A percentile compares a stretch with the other conserved stretches of the same genome.
These are phyloP conservation scores for Neostapfia colusana DNA, from an alignment of 176 grass and related monocot genomes.

Conservation along the genomic window DNA sequence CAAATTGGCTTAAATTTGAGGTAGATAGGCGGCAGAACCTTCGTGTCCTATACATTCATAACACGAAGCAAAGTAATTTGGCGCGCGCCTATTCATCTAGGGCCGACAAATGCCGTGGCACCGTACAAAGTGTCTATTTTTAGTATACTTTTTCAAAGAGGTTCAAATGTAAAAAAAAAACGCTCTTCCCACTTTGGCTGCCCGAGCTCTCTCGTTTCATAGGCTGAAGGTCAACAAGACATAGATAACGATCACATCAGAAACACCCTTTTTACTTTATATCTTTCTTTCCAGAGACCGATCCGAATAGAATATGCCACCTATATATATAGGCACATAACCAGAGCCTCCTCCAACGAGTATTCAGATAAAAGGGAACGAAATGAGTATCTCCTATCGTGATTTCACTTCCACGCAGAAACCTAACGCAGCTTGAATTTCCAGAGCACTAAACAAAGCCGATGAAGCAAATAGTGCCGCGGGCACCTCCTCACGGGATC, in stretches of 20 bases:
- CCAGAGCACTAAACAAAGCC: neutral
- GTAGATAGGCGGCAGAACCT: too few relatives aligned
- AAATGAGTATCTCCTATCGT: neutral
- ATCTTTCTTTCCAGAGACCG: neutral
- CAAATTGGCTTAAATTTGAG: too few relatives aligned
- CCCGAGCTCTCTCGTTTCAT: neutral
- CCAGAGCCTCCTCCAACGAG: conserved; percentile 3
- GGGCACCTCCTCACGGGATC: neutral
- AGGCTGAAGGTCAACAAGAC: neutral
- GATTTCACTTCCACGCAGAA: too few relatives aligned
- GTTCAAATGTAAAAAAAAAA: too few relatives aligned
- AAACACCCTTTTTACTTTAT: neutral
- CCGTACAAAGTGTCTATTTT: too few relatives aligned
- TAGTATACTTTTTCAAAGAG: too few relatives aligned
- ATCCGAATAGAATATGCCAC: conserved; percentile 29
- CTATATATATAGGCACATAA: conserved; percentile 25
- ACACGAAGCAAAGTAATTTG: neutral
- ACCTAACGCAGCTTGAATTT: too few relatives aligned
- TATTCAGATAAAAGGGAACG: neutral
- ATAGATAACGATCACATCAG: conserved; percentile 30
- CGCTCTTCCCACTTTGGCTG: conserved; percentile 9
- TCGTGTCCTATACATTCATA: too few relatives aligned
- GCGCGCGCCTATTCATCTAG: neutral
- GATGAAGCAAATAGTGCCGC: neutral
- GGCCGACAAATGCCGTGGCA: too few relatives aligned